A percentile compares a stretch with the other conserved stretches of the same genome.
Evolutionary conservation across 345 rosid species (phyloP).

Genomic region (Populus nigra): DNA sequence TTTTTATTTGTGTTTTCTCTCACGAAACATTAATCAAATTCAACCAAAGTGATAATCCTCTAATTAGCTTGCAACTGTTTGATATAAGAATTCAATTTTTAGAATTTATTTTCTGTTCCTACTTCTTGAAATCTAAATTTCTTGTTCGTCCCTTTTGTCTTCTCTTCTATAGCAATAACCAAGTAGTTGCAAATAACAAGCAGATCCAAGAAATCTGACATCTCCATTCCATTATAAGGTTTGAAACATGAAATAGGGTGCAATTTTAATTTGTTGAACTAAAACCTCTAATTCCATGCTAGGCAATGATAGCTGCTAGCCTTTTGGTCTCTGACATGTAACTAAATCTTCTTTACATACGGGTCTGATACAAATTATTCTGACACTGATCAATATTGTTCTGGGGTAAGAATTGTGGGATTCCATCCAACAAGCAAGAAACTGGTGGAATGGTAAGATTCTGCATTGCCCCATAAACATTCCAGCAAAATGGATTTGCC

Average conservation of each 20-base stretch:
- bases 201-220: not conserved
- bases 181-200: not conserved
- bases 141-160: no score
- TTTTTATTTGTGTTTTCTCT: no score
- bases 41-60: no score
- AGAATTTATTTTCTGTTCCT: no score
- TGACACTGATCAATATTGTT: constrained; percentile 24
- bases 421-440: constrained; percentile 37
- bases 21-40: no score
- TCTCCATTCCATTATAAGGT: not conserved
- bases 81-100: not conserved
- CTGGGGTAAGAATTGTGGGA: constrained; percentile 24
- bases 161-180: no score
- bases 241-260: not conserved
- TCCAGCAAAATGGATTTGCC: constrained; percentile 79
- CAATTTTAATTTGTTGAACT: not conserved
- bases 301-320: not conserved
- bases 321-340: constrained; percentile 8
- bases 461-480: constrained; percentile 68
- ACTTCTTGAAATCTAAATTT: no score
- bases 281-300: not conserved
- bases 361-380: not conserved
- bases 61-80: not conserved
- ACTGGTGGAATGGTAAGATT: constrained; percentile 40
- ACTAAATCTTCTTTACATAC: constrained; percentile 8